These are phyloP conservation scores for Alnus rubra DNA, from an alignment of 306 rosid genomes.

Conservation along the genomic window DNA sequence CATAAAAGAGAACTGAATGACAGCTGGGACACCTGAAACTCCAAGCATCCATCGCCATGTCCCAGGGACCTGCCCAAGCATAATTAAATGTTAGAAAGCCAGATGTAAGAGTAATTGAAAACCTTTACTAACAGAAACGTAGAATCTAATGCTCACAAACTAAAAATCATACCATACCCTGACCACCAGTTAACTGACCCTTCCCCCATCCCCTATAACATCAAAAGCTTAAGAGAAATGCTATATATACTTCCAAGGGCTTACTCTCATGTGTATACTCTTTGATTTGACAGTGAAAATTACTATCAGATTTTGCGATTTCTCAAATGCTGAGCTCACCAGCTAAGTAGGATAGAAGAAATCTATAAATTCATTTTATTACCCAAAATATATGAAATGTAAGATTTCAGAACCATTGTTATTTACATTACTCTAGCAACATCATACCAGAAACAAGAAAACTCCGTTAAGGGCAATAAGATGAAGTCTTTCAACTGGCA, in stretches of 20 bases:
- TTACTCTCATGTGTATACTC: no score
- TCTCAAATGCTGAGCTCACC: neutral
- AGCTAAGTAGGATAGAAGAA: neutral
- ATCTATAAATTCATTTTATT: neutral
- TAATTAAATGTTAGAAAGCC: slow-evolving; percentile 17
- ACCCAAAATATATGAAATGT: neutral
- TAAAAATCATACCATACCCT: slow-evolving; percentile 1
- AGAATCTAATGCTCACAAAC: neutral
- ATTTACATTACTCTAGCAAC: neutral
- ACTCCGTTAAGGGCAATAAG: neutral
- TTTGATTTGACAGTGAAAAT: no score
- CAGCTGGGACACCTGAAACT: slow-evolving; percentile 77
- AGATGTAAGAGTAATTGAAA: neutral
- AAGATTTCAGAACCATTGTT: neutral
- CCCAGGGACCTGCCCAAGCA: slow-evolving; percentile 64
- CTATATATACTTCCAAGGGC: no score
- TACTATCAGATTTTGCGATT: no score
- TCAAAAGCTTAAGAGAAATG: neutral
- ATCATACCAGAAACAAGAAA: neutral
- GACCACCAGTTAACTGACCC: neutral
- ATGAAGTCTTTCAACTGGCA: neutral
- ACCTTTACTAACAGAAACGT: neutral
- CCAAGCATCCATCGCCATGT: slow-evolving; percentile 99
- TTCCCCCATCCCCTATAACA: neutral
- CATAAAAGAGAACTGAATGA: slow-evolving; percentile 77